These are phyloP conservation scores for Cladosporium sphaerospermum DNA, from an alignment of 2,329 filamentous ascomycete genomes.

Conservation along the genomic window DNA sequence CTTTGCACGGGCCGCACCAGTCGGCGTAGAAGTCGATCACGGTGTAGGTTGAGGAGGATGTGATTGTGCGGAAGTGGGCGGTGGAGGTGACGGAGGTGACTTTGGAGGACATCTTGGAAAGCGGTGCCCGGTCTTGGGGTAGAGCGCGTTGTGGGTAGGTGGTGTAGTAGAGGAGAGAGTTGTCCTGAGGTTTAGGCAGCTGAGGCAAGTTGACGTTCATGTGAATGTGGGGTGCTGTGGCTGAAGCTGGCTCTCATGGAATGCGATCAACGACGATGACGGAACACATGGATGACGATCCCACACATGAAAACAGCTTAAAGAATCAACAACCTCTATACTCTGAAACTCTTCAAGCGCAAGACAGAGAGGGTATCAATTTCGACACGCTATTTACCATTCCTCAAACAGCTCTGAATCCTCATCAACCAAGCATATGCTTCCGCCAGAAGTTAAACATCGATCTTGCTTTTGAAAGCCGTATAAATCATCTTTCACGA, in stretches of 20 bases:
- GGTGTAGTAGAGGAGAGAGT: neutral
- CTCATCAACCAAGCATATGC: neutral
- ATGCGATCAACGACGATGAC: no score
- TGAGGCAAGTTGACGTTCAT: neutral
- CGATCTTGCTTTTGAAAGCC: neutral
- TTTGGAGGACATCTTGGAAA: slow-evolving; percentile 21
- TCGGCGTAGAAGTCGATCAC: slow-evolving; percentile 32
- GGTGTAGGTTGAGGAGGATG: slow-evolving; percentile 27
- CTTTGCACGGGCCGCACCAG: slow-evolving; percentile 54
- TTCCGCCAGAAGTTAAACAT: neutral
- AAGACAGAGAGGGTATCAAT: slow-evolving; percentile 10
- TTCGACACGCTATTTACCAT: slow-evolving; percentile 9
- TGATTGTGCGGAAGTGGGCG: slow-evolving; percentile 27
- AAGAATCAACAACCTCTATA: neutral
- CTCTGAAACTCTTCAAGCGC: neutral
- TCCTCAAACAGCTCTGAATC: neutral
- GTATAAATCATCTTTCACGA: neutral
- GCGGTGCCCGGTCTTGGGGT: neutral
- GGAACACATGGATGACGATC: neutral
- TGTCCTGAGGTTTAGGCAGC: neutral
- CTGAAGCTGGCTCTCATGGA: no score
- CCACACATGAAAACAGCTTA: neutral
- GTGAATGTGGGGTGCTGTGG: neutral
- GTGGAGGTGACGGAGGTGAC: slow-evolving; percentile 26
- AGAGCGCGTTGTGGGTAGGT: neutral